These are phyloP conservation scores for Termitomyces sp. DNA, from an alignment of 1,284 basidiomycete species.

Conservation along the genomic window DNA sequence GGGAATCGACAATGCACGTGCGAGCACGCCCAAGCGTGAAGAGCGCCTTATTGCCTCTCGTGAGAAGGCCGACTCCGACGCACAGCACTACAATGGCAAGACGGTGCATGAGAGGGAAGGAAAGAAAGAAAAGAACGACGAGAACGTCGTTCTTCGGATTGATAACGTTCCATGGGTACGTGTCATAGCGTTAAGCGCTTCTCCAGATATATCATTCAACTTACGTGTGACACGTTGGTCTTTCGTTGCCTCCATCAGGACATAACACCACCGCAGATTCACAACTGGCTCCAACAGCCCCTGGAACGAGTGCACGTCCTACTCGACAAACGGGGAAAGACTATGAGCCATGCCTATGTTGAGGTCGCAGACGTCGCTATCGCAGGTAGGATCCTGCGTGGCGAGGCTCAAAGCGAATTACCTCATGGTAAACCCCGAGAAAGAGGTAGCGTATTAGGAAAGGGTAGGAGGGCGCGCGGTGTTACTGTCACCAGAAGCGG, in stretches of 20 bases:
- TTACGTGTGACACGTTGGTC: neutral
- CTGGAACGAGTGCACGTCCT: slow-evolving; percentile 68
- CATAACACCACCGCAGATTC: slow-evolving; percentile 70
- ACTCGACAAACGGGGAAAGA: slow-evolving; percentile 74
- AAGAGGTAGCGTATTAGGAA: slow-evolving; percentile 61
- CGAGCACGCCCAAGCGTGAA: slow-evolving; percentile 34
- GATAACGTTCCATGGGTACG: slow-evolving; percentile 83
- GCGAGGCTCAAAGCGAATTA: slow-evolving; percentile 32
- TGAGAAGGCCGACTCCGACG: slow-evolving; percentile 17
- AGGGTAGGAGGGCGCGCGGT: slow-evolving; percentile 68
- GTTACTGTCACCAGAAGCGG: slow-evolving; percentile 75
- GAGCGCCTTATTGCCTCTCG: neutral
- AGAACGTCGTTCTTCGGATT: slow-evolving; percentile 64
- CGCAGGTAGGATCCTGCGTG: slow-evolving; percentile 61
- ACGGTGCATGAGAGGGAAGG: slow-evolving; percentile 4
- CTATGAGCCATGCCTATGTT: slow-evolving; percentile 73
- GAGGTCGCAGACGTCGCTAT: slow-evolving; percentile 58
- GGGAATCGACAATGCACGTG: slow-evolving; percentile 28
- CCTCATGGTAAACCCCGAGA: slow-evolving; percentile 23
- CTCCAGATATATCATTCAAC: neutral
- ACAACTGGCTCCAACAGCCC: slow-evolving; percentile 63
- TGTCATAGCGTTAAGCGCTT: slow-evolving; percentile 12
- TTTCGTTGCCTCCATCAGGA: slow-evolving; percentile 42
- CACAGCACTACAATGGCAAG: slow-evolving; percentile 24
- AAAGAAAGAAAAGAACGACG: slow-evolving; percentile 24